phyloP scores from a whole-genome alignment of 768 basidiomycete species.

The Kwoniella heveanensis region DNA sequence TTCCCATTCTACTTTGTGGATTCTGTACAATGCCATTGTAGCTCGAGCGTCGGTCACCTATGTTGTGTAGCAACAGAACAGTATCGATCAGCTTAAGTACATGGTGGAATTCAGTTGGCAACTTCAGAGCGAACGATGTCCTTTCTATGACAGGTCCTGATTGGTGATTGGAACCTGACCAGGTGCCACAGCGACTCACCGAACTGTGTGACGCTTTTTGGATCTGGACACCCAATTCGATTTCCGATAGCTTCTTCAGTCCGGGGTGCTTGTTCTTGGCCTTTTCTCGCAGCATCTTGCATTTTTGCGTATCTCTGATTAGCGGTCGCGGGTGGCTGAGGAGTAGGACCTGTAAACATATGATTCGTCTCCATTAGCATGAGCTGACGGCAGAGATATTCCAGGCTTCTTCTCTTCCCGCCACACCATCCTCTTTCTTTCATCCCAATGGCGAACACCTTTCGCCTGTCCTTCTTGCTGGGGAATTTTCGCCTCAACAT shows the following conservation, averaged over 20 bases:
- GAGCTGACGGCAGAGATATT: too few relatives aligned
- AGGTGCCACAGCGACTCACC: conserved; percentile 60
- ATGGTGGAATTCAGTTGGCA: too few relatives aligned
- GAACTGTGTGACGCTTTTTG: conserved; percentile 89
- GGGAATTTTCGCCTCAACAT: too few relatives aligned
- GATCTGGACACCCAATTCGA: conserved; percentile 77
- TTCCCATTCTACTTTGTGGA: conserved; percentile 84
- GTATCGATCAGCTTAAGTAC: neutral
- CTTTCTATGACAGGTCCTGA: too few relatives aligned
- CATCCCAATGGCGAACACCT: too few relatives aligned
- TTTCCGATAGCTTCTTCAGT: conserved; percentile 74
- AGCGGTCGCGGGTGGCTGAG: conserved; percentile 57
- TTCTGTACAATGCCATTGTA: conserved; percentile 87
- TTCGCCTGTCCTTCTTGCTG: too few relatives aligned
- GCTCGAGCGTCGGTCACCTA: conserved; percentile 92
- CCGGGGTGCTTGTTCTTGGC: conserved; percentile 69
- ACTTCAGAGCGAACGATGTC: too few relatives aligned
- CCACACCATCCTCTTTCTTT: too few relatives aligned
- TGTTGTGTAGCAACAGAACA: neutral
- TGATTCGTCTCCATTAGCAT: neutral
- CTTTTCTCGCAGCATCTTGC: conserved; percentile 60
- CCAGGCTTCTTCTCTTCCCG: too few relatives aligned
- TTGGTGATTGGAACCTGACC: too few relatives aligned
- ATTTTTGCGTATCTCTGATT: conserved; percentile 58
- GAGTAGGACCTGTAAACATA: conserved; percentile 53